Evolutionary conservation across 352 stramenopile species (phyloP), one percentile per base, ranked within the genome.

Genomic region (Phytophthora uliginosa): DNA sequence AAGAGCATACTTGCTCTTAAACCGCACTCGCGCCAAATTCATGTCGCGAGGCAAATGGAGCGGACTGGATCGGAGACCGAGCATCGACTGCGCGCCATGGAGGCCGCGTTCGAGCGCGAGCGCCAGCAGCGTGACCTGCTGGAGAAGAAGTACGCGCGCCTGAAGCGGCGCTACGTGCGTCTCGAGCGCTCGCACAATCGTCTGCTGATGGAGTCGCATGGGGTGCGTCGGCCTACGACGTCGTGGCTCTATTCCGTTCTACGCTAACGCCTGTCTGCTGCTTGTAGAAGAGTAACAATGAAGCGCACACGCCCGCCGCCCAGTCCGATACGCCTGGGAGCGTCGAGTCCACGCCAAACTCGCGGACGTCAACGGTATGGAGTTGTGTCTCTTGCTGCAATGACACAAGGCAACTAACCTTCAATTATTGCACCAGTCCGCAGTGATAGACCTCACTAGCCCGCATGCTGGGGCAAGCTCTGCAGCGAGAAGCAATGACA

Each of bases 371-470:
- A n/a, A 60, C 50, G 69, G 73, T 79, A 74, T 42, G 36, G 36
- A 18, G 13, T 40, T 40, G 34, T 33, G 13, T 51, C 24, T 47
- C 13, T 33, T 1, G 45, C 20, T 53, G 22, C 33, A 59, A 62
- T 52, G 50, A 61, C 55, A 47, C 56, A 28, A 31, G n/a, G 36
- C 13, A 18, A 38, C 45, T 76, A 63, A 76, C 31, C 0, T 5
- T 53, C 2, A 24, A 26, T 72, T 71, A 26, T 40, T 61, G 12
- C 63, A 22, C 8, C 59, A 69, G 71, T 63, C 42, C 72, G 63
- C 73, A 48, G 64, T 91, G 33, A 91, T 94, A 51, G 86, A 94
- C 36, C 83, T 92, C 31, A 91, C 84, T 7, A 90, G 82, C 66
- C 78, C 86, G 22, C 64, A 55, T 22, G 50, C 54, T 42, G 38